phyloP scores from a whole-genome alignment of 495 filamentous ascomycete genomes.

The Aspergillus wentii region DNA sequence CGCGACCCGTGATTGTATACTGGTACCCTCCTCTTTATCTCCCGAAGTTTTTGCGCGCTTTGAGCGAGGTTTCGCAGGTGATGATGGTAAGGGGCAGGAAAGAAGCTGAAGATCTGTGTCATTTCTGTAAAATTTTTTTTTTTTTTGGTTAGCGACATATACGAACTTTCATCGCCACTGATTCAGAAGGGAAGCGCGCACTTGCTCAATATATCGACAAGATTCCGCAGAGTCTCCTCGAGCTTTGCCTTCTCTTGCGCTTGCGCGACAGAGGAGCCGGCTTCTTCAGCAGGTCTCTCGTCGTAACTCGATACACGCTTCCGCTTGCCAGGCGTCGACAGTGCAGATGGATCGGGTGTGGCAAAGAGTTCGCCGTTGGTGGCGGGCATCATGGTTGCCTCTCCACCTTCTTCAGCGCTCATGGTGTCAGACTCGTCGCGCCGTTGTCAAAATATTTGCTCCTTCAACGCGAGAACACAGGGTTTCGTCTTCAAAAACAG shows the following conservation, averaged over 20 bases:
- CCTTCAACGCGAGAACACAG: constrained; percentile 19
- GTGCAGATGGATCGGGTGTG: constrained; percentile 24
- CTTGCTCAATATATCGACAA: constrained; percentile 37
- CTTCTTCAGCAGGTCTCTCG: constrained; percentile 27
- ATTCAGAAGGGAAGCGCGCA: constrained; percentile 12
- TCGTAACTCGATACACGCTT: constrained; percentile 41
- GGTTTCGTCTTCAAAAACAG: not conserved
- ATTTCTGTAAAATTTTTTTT: constrained; percentile 24
- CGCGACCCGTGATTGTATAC: constrained; percentile 35
- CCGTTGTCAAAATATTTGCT: constrained; percentile 14
- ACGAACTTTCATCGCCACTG: too few species aligned
- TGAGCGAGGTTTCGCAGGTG: constrained; percentile 38
- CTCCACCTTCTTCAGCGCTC: constrained; percentile 40
- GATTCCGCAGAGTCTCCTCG: constrained; percentile 35
- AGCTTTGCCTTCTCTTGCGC: constrained; percentile 31
- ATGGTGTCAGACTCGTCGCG: constrained; percentile 31
- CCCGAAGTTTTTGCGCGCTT: constrained; percentile 46
- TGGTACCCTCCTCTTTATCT: constrained; percentile 31
- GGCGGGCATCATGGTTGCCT: constrained; percentile 26
- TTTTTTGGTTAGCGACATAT: constrained; percentile 20
- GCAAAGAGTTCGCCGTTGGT: constrained; percentile 33
- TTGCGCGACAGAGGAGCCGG: constrained; percentile 15
- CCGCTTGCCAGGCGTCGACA: constrained; percentile 40
- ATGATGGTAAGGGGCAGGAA: constrained; percentile 35
- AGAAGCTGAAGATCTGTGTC: constrained; percentile 40